Conservation (phyloP, 345 rosid genomes). For the Viola odorata region DNA sequence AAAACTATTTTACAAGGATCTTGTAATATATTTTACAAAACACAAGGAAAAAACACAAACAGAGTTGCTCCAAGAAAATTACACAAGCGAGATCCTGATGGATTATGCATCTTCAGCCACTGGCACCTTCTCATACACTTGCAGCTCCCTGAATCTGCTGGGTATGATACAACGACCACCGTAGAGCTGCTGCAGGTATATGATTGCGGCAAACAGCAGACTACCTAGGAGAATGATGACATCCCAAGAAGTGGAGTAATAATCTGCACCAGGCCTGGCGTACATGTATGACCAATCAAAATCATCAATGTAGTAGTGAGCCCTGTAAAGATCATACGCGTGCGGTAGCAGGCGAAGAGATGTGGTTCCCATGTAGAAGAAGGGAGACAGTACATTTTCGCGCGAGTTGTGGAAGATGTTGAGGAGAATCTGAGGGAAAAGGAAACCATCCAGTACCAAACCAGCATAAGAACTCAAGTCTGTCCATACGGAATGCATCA, state of each 20-base stretch:
- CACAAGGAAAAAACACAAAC: too few relatives aligned
- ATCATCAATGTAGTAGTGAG: not conserved
- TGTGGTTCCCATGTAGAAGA: slow-evolving; percentile 24
- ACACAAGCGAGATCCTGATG: not conserved
- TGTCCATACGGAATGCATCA: slow-evolving; percentile 3
- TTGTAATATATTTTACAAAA: too few relatives aligned
- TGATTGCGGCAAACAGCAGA: slow-evolving; percentile 13
- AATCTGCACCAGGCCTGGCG: slow-evolving; percentile 33
- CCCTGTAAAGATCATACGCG: slow-evolving; percentile 20
- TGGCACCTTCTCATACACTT: slow-evolving; percentile 20
- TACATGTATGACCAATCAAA: slow-evolving; percentile 32
- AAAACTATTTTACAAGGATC: too few relatives aligned
- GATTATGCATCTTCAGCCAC: slow-evolving; percentile 13
- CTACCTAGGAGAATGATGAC: slow-evolving; percentile 25
- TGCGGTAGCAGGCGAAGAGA: slow-evolving; percentile 18
- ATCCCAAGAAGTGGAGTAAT: slow-evolving; percentile 41
- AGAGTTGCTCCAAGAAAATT: too few relatives aligned
- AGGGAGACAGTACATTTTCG: slow-evolving; percentile 14
- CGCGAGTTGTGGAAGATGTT: slow-evolving; percentile 18
- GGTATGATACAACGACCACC: slow-evolving; percentile 24
- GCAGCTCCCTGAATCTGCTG: slow-evolving; percentile 11
- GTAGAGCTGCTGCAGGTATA: slow-evolving; percentile 20
- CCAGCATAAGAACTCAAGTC: slow-evolving; percentile 23
- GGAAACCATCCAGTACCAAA: slow-evolving; percentile 23
- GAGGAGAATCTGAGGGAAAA: slow-evolving; percentile 27